Percentiles rank a stretch among this genome's conserved stretches.
phyloP scores from a whole-genome alignment of 768 basidiomycete genomes.

The Fistulinella prunicolor region DNA sequence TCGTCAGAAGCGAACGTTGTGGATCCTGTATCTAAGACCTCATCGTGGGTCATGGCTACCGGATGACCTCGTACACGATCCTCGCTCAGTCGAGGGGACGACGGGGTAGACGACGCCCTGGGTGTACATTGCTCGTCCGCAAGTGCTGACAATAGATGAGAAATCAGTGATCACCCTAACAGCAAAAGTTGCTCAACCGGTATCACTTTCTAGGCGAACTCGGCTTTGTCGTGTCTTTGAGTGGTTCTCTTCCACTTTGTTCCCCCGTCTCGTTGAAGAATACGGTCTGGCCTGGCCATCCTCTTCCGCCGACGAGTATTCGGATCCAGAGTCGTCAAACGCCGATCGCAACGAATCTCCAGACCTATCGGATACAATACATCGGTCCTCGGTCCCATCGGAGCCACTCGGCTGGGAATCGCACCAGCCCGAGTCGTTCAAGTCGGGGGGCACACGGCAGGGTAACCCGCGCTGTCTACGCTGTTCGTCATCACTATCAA shows the following conservation, averaged over 20 bases:
- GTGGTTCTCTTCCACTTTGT: slow-evolving; percentile 10
- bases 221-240: slow-evolving; percentile 8
- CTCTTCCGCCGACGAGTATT: slow-evolving; percentile 31
- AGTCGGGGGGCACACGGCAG: slow-evolving; percentile 1
- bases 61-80: neutral
- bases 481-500: slow-evolving; percentile 9
- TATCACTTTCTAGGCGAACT: too few species aligned
- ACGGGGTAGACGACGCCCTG: slow-evolving; percentile 3
- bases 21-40: slow-evolving; percentile 10
- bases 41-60: neutral
- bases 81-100: slow-evolving; percentile 7
- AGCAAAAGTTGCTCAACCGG: slow-evolving; percentile 11
- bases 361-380: slow-evolving; percentile 15
- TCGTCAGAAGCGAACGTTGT: slow-evolving; percentile 17
- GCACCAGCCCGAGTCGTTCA: slow-evolving; percentile 13
- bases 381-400: slow-evolving; percentile 12
- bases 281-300: neutral
- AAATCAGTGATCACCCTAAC: neutral
- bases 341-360: slow-evolving; percentile 20
- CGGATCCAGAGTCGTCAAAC: slow-evolving; percentile 29
- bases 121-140: slow-evolving; percentile 24
- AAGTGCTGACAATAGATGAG: slow-evolving; percentile 14
- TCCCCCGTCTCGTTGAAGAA: slow-evolving; percentile 2
- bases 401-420: slow-evolving; percentile 20
- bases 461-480: slow-evolving; percentile 22